Percentiles rank a stretch among this genome's conserved stretches.
These are phyloP conservation scores for Boletales sp. DNA, from an alignment of 768 basidiomycete species.

Conservation along the genomic window DNA sequence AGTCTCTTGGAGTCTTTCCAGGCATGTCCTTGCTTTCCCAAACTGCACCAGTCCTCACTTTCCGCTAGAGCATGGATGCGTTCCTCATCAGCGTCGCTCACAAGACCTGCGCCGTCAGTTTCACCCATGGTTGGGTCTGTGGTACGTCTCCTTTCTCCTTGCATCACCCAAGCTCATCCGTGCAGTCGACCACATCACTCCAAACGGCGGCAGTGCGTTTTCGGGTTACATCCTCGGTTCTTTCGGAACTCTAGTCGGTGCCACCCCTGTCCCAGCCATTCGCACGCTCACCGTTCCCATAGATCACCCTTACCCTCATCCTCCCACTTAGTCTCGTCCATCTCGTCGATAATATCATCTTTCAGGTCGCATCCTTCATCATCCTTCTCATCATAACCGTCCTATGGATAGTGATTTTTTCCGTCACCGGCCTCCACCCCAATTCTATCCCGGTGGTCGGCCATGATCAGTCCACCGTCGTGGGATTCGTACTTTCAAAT, in stretches of 20 bases:
- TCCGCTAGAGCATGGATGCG: conserved; percentile 19
- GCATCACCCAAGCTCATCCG: background rate
- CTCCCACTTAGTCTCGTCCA: conserved; percentile 23
- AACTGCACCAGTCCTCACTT: background rate
- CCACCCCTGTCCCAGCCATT: background rate
- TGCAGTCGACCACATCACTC: conserved; percentile 10
- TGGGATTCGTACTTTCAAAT: conserved; percentile 22
- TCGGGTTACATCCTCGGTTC: conserved; percentile 22
- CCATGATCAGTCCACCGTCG: conserved; percentile 16
- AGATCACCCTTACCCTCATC: conserved; percentile 18
- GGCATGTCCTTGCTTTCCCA: conserved; percentile 1
- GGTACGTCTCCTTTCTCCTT: conserved; percentile 6
- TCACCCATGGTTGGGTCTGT: conserved; percentile 19
- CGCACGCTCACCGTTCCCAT: background rate
- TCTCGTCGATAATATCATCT: conserved; percentile 23
- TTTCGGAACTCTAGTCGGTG: conserved; percentile 18
- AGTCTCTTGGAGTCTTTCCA: conserved; percentile 25
- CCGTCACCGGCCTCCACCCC: conserved; percentile 7
- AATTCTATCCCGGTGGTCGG: conserved; percentile 15
- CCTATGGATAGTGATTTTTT: conserved; percentile 17
- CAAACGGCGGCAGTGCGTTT: conserved; percentile 11
- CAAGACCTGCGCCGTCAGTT: conserved; percentile 25
- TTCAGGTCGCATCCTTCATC: conserved; percentile 21
- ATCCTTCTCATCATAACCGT: conserved; percentile 17
- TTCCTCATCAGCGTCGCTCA: conserved; percentile 22